Evolutionary conservation across 2,329 filamentous ascomycete genomes (phyloP).

Genomic region (Mycocentrospora acerina): DNA sequence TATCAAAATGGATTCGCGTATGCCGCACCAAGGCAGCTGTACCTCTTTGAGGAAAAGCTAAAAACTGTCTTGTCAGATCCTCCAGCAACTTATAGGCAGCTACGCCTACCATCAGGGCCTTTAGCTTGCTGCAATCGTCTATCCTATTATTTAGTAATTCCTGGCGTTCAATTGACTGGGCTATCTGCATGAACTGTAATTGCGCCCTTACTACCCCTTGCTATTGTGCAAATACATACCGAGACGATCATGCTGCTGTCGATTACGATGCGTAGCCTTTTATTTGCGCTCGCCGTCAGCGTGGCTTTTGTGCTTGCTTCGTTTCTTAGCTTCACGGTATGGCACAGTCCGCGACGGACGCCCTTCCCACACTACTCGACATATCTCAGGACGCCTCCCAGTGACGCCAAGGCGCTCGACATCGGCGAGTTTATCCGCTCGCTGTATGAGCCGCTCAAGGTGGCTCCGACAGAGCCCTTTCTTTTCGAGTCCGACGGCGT

Average conservation of each 20-base stretch:
- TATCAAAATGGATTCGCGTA: no score
- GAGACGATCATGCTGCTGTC: conserved; percentile 33
- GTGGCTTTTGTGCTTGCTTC: conserved; percentile 36
- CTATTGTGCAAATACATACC: no score
- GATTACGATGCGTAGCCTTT: conserved; percentile 32
- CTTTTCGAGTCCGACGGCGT: conserved; percentile 35
- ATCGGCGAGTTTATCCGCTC: conserved; percentile 36
- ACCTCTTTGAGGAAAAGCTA: no score
- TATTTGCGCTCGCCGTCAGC: conserved; percentile 33
- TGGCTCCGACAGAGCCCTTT: conserved; percentile 28
- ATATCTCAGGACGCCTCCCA: conserved; percentile 24
- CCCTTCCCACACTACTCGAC: conserved; percentile 21
- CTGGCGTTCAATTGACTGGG: no score
- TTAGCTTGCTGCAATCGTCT: no score
- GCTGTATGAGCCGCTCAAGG: conserved; percentile 34
- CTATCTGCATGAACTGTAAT: no score
- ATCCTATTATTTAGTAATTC: no score
- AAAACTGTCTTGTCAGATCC: no score
- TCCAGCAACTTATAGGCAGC: no score
- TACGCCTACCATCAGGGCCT: no score
- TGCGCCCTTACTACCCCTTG: no score
- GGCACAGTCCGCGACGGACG: conserved; percentile 31
- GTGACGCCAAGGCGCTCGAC: conserved; percentile 8
- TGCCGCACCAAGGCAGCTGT: no score
- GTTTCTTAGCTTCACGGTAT: conserved; percentile 38